Evolutionary conservation across 164 flowering plant species (phyloP).

Genomic region (Aristolochia californica): DNA sequence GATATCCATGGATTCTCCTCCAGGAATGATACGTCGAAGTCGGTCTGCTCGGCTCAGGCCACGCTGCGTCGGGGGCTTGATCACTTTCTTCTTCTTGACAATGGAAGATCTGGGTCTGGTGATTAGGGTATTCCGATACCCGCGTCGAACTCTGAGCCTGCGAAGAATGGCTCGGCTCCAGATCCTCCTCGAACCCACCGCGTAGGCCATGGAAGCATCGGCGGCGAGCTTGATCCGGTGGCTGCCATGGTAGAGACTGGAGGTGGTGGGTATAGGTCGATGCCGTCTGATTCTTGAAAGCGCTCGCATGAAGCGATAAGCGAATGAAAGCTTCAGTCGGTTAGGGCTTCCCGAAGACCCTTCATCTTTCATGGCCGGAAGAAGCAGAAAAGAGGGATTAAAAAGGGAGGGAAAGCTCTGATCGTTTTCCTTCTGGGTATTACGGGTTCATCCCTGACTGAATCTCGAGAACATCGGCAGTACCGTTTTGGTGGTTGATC

Average conservation of each 20-base stretch:
- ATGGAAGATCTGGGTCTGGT: too few species aligned
- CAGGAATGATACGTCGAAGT: conserved; percentile 45
- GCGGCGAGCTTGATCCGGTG: conserved; percentile 33
- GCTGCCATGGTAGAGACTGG: conserved; percentile 7
- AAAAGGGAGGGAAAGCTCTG: conserved; percentile 1
- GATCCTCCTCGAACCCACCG: conserved; percentile 27
- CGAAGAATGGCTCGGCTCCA: conserved; percentile 44
- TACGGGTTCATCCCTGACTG: background rate
- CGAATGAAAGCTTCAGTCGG: conserved; percentile 18
- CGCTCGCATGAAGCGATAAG: conserved; percentile 26
- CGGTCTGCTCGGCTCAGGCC: conserved; percentile 8
- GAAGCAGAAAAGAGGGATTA: background rate
- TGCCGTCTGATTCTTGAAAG: conserved; percentile 11
- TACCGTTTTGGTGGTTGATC: background rate
- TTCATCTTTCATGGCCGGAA: conserved; percentile 3
- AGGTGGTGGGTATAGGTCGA: conserved; percentile 1
- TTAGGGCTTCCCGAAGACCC: conserved; percentile 3
- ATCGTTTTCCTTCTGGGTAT: too few species aligned
- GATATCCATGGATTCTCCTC: conserved; percentile 43
- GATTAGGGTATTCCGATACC: too few species aligned
- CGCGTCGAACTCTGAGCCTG: conserved; percentile 14
- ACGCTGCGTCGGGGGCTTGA: background rate
- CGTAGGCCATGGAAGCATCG: conserved; percentile 36
- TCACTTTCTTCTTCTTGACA: too few species aligned
- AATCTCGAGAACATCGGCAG: background rate